Evolutionary conservation across 202 grass and related monocot genomes (phyloP).

Genomic region (Sporobolus alterniflorus): DNA sequence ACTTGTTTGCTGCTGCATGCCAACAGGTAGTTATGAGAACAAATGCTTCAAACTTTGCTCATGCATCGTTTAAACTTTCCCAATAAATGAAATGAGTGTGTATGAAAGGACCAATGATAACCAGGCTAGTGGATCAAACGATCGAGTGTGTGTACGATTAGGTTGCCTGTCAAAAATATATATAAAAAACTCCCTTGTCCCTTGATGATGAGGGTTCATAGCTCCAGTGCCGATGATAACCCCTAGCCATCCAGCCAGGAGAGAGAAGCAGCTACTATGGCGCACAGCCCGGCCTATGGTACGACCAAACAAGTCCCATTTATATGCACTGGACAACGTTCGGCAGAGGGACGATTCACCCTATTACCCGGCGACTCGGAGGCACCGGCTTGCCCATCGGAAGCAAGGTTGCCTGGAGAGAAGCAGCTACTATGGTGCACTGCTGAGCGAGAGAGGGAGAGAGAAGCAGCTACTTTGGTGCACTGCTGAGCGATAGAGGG

Average conservation of each 20-base stretch:
- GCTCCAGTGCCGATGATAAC: background rate
- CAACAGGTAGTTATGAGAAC: no score
- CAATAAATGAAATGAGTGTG: no score
- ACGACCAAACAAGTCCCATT: background rate
- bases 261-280: no score
- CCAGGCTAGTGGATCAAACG: no score
- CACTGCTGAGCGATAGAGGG: background rate
- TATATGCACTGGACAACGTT: constrained; percentile 42
- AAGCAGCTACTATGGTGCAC: background rate
- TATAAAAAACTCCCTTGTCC: no score
- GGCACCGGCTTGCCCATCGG: constrained; percentile 5
- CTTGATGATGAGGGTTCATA: background rate
- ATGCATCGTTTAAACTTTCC: no score
- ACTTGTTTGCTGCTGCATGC: no score
- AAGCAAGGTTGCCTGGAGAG: background rate
- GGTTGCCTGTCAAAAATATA: no score
- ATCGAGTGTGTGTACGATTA: no score
- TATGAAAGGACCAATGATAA: no score
- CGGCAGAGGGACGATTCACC: background rate
- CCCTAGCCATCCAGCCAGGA: background rate
- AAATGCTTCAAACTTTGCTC: no score
- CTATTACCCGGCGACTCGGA: background rate
- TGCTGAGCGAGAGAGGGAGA: background rate
- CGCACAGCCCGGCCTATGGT: background rate
- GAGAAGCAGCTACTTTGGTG: background rate